Conservation (phyloP, 139 green algal genomes). For the Chlorella sp. region DNA sequence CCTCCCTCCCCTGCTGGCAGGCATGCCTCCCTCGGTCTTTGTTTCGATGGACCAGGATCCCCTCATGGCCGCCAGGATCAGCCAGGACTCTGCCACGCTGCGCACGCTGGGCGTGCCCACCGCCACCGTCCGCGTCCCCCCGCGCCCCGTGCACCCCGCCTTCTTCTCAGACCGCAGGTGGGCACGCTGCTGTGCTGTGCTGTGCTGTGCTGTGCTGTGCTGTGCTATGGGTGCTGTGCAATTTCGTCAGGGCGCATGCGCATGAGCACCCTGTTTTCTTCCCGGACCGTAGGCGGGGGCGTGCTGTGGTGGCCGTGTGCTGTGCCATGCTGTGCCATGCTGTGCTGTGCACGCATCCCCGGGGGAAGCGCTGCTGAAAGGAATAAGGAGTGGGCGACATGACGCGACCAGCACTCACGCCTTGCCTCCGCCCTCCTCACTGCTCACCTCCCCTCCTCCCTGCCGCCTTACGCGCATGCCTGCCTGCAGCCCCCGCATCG, state of each 20-base stretch:
- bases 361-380: no score
- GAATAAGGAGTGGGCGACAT: no score
- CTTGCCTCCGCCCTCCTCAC: no score
- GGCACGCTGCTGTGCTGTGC: not conserved
- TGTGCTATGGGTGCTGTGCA: not conserved
- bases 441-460: not conserved
- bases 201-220: not conserved
- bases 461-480: not conserved
- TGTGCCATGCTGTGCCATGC: no score
- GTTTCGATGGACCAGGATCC: constrained; percentile 21
- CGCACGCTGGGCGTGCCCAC: not conserved
- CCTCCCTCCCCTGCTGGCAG: not conserved
- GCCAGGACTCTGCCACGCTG: not conserved
- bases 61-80: constrained; percentile 2
- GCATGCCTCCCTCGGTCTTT: constrained; percentile 18
- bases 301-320: no score
- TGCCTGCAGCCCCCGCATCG: constrained; percentile 1
- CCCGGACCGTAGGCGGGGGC: no score
- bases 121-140: not conserved
- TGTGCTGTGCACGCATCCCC: no score
- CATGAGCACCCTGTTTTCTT: no score
- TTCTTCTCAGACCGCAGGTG: constrained; percentile 27
- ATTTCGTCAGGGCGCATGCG: not conserved
- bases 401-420: not conserved
- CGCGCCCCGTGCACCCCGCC: not conserved